Conservation (phyloP, 805 yeast genomes). For the Candida insectorum region DNA sequence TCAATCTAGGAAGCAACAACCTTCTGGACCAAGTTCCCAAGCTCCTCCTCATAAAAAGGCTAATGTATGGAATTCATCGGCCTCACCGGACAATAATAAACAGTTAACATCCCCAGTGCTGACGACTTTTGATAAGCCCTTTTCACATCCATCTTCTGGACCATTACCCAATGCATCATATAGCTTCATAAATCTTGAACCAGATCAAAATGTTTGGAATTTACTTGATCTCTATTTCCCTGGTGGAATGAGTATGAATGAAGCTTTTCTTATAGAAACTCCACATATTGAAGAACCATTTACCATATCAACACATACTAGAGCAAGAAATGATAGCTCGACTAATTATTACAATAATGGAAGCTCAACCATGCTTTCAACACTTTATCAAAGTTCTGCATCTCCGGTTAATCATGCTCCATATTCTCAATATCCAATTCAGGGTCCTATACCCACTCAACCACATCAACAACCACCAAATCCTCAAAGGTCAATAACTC, state of each 20-base stretch:
- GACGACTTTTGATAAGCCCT: slow-evolving; percentile 9
- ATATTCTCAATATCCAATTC: slow-evolving; percentile 1
- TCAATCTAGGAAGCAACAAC: slow-evolving; percentile 11
- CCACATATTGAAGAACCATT: slow-evolving; percentile 18
- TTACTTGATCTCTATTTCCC: slow-evolving; percentile 61
- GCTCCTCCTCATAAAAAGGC: slow-evolving; percentile 12
- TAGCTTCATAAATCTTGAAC: slow-evolving; percentile 36
- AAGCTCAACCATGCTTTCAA: slow-evolving; percentile 6
- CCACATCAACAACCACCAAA: slow-evolving; percentile 2
- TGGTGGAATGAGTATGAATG: slow-evolving; percentile 62
- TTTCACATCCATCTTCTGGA: not conserved
- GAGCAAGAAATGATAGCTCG: slow-evolving; percentile 1
- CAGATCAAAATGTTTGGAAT: slow-evolving; percentile 60
- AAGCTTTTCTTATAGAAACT: slow-evolving; percentile 60
- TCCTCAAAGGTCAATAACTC: slow-evolving; percentile 12
- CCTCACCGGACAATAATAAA: slow-evolving; percentile 14
- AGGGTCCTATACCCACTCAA: not conserved
- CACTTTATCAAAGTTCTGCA: slow-evolving; percentile 9
- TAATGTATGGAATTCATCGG: slow-evolving; percentile 10
- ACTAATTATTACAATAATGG: slow-evolving; percentile 5
- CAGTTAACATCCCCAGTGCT: slow-evolving; percentile 11
- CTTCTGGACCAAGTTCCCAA: slow-evolving; percentile 5
- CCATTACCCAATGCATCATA: slow-evolving; percentile 6
- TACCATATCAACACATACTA: not conserved
- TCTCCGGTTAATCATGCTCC: slow-evolving; percentile 10